phyloP scores from a whole-genome alignment of 208 protist genomes.

The Acanthamoeba triangularis region DNA sequence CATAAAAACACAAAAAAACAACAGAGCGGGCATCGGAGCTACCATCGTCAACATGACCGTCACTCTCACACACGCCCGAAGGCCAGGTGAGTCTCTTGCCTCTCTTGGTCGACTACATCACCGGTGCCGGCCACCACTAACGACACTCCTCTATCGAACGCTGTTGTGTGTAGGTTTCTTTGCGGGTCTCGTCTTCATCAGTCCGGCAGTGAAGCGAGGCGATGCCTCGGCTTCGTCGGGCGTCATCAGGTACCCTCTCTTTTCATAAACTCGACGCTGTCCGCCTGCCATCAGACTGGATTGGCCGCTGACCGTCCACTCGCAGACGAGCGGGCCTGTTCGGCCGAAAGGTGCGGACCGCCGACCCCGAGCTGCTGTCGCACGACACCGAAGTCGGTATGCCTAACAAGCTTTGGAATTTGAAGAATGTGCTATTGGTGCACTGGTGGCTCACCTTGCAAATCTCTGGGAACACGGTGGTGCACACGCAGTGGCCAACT shows the following conservation, averaged over 20 bases:
- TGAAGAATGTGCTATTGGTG: no score
- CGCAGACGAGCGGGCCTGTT: not conserved
- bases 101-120: not conserved
- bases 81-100: not conserved
- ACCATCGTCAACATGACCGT: conserved; percentile 25
- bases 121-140: not conserved
- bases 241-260: not conserved
- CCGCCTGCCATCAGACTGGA: not conserved
- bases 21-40: not conserved
- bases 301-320: no score
- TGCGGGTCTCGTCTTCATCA: conserved; percentile 4
- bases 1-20: no score
- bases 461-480: no score
- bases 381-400: conserved; percentile 25
- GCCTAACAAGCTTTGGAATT: no score
- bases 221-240: not conserved
- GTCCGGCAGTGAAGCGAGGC: conserved; percentile 2
- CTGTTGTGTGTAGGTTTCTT: no score
- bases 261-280: not conserved
- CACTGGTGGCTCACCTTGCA: no score
- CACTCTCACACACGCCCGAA: not conserved
- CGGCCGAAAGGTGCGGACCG: not conserved
- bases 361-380: not conserved
- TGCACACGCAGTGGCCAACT: not conserved
- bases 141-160: no score